Evolutionary conservation across 192 early-diverging fungal genomes (phyloP).

Genomic region (Physocladia obscura): DNA sequence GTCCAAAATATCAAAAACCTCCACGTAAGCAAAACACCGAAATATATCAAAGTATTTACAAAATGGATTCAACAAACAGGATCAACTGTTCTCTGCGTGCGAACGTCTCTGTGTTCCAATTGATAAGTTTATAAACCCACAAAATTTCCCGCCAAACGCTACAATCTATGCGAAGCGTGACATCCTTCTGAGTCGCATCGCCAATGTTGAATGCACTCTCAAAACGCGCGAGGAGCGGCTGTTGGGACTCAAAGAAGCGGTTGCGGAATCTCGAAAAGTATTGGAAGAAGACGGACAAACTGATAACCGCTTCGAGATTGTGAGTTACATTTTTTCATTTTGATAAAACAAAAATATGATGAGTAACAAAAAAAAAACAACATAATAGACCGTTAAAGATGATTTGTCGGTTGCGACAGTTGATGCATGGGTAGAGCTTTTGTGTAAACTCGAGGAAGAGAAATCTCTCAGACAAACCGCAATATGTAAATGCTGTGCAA

Average conservation of each 20-base stretch:
- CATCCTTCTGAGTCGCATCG: background rate
- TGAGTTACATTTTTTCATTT: background rate
- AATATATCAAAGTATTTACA: background rate
- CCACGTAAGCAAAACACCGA: background rate
- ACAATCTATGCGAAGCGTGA: conserved; percentile 23
- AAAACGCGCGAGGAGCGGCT: conserved; percentile 1
- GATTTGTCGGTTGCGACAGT: conserved; percentile 17
- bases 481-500: conserved; percentile 1
- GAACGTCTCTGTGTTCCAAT: conserved; percentile 11
- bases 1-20: background rate
- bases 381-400: background rate
- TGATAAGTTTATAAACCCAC: conserved; percentile 11
- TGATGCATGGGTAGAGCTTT: background rate
- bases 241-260: background rate
- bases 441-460: conserved; percentile 21
- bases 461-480: background rate
- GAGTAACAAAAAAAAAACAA: background rate
- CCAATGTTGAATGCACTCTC: conserved; percentile 9
- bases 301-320: background rate
- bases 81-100: conserved; percentile 9
- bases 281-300: conserved; percentile 7
- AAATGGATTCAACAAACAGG: background rate
- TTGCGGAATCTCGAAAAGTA: background rate
- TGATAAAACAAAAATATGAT: background rate
- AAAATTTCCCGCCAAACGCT: background rate